These are phyloP conservation scores for Escovopsis sp. DNA, from an alignment of 2,329 filamentous ascomycete genomes.

Conservation along the genomic window DNA sequence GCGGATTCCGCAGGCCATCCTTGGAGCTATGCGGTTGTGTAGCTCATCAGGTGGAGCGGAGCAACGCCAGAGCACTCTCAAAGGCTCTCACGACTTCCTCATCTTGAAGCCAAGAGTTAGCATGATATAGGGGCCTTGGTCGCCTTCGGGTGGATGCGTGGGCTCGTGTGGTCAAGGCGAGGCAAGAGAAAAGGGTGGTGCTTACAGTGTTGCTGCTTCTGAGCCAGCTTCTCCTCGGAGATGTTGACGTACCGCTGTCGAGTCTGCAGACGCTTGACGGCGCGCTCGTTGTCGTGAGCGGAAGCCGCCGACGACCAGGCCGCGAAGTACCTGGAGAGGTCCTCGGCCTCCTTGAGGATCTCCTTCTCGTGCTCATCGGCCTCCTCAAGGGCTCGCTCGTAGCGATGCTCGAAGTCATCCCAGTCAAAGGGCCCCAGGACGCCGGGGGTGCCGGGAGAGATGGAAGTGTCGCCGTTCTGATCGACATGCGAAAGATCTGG, in stretches of 20 bases:
- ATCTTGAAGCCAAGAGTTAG: constrained; percentile 14
- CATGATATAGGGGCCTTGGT: neutral
- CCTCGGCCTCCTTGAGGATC: constrained; percentile 51
- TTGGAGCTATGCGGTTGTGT: neutral
- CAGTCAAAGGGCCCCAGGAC: constrained; percentile 53
- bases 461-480: constrained; percentile 14
- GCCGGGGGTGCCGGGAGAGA: constrained; percentile 35
- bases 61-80: constrained; percentile 43
- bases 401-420: constrained; percentile 59
- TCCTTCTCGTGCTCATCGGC: constrained; percentile 49
- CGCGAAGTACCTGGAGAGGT: constrained; percentile 62
- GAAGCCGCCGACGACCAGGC: constrained; percentile 64
- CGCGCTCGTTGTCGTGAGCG: constrained; percentile 59
- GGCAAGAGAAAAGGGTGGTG: neutral
- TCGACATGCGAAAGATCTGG: constrained; percentile 23
- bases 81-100: constrained; percentile 47
- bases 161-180: no score
- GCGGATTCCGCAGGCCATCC: no score
- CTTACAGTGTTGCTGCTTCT: constrained; percentile 72
- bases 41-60: constrained; percentile 21
- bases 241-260: constrained; percentile 62
- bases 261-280: constrained; percentile 67
- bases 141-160: neutral
- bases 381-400: constrained; percentile 48
- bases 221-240: constrained; percentile 54